These are phyloP conservation scores for Fusarium compactum DNA, from an alignment of 2,329 filamentous ascomycete genomes.

Conservation along the genomic window DNA sequence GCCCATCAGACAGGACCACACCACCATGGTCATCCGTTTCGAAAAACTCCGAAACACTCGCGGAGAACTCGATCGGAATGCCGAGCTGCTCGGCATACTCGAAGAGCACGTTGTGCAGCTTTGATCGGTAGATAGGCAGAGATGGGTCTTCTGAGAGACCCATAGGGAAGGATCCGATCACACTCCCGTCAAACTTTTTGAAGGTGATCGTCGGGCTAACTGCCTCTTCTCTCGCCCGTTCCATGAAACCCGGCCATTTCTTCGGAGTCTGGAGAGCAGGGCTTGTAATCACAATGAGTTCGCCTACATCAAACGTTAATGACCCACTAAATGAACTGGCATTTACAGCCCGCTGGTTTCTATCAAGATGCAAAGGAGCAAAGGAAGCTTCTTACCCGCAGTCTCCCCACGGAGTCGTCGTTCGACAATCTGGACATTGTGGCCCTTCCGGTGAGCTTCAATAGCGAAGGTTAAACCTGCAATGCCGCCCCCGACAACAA, in stretches of 20 bases:
- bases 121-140: background rate
- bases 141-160: background rate
- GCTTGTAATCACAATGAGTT: background rate
- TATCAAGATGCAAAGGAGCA: background rate
- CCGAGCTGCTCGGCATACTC: background rate
- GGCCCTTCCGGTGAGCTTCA: constrained; percentile 21
- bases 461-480: constrained; percentile 22
- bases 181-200: background rate
- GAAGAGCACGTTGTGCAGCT: background rate
- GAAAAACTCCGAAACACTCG: background rate
- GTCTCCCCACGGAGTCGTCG: background rate
- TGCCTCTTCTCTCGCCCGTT: background rate
- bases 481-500: background rate
- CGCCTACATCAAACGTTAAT: background rate
- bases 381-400: background rate
- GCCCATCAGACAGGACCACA: background rate
- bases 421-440: constrained; percentile 1
- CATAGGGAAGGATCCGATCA: background rate
- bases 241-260: background rate
- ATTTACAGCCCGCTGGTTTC: background rate
- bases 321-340: background rate
- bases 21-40: background rate
- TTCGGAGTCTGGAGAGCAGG: background rate
- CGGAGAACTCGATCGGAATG: background rate
- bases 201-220: background rate